Base-by-base conservation (phyloP, 805 yeast genomes). In the Monosporozyma aquatica region DNA sequence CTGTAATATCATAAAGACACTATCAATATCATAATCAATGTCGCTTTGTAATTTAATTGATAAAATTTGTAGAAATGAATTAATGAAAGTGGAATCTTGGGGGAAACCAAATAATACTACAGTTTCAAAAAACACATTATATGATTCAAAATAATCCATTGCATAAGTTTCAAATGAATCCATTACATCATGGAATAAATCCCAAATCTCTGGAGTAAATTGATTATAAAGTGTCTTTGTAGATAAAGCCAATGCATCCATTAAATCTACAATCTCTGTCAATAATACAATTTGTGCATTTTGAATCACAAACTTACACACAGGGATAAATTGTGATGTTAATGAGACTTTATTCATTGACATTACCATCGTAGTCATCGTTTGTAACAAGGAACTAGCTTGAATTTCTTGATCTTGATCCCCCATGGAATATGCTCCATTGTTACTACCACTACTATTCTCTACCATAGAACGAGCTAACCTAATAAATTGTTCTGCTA, bases 331-430 rank as follows among this genome's bases (percentile, higher is more conserved):
- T 5, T 72, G 72, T 27, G 70, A 70, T 44, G 78, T 74, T 41
- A 82, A 62, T 42, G 69, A 68, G 6, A 68, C 77, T 28, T 68
- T 67, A 3, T 78, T 76, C 77, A 82, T 81, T 1, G 86, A 75
- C 49, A 79, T 66, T 6, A 80, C 69, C 68, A 84, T 82, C 0
- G 90, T 81, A 14, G 80, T 73, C 75, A 84, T 75, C 5, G 89
- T 82, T 53, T 78, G 78, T 43, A 83, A 57, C 29, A 81, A 65
- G 2, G 87, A 86, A 40, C 75, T 69, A 0, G 80, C 84, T 42
- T 84, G 85, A 53, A 74, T 70, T 43, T 80, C 81, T 54, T 80
- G 81, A 47, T 80, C 87, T 32, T 72, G 69, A 32, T 67, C 72
- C 9, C 67, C 71, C 11, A 56, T 59, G 43, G 58, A 52, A 33